These are phyloP conservation scores for Rhodotorula mucilaginosa DNA, from an alignment of 1,284 basidiomycete genomes.

Conservation along the genomic window DNA sequence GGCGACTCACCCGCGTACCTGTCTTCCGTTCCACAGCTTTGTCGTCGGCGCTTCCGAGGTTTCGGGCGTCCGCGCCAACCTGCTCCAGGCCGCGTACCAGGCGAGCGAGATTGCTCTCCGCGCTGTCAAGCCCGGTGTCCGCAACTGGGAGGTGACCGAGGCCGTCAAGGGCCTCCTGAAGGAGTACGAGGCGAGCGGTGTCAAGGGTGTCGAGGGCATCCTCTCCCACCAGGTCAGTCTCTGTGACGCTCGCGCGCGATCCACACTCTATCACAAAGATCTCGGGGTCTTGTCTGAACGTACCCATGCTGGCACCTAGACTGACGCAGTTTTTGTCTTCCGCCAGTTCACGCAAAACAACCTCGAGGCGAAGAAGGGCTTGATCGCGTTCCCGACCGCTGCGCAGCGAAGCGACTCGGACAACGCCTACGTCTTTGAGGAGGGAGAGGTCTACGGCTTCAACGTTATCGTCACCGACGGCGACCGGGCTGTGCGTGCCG, in stretches of 20 bases:
- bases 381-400: slow-evolving; percentile 84
- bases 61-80: slow-evolving; percentile 82
- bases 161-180: slow-evolving; percentile 66
- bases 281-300: too few species aligned
- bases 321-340: neutral
- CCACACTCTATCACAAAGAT: too few species aligned
- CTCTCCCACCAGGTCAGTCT: slow-evolving; percentile 41
- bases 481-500: slow-evolving; percentile 69
- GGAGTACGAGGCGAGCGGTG: slow-evolving; percentile 59
- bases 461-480: slow-evolving; percentile 87
- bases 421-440: slow-evolving; percentile 71
- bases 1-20: neutral
- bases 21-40: slow-evolving; percentile 49
- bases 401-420: slow-evolving; percentile 81
- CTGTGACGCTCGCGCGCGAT: too few species aligned
- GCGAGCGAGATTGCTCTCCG: slow-evolving; percentile 79
- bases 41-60: slow-evolving; percentile 75
- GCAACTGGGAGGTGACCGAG: slow-evolving; percentile 93
- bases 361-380: slow-evolving; percentile 94
- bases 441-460: slow-evolving; percentile 93
- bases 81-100: slow-evolving; percentile 85
- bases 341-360: slow-evolving; percentile 81
- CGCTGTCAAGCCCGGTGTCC: slow-evolving; percentile 57
- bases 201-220: slow-evolving; percentile 82
- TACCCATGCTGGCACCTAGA: too few species aligned